Evolutionary conservation across 257 asterid genomes (phyloP).

Genomic region (Fraxinus pennsylvanica): DNA sequence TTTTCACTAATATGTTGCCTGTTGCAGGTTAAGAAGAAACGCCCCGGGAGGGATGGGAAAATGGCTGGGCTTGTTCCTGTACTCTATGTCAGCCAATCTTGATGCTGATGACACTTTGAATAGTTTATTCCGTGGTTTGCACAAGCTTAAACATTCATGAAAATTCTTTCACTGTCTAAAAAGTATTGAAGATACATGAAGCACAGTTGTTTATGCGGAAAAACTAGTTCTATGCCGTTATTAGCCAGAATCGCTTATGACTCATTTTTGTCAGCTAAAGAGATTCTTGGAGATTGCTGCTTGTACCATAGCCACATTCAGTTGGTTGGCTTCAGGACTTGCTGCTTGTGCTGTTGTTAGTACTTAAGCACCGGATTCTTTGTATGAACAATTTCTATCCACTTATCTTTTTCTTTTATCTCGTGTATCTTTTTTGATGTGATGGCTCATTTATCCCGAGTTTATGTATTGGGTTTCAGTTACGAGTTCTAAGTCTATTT

Average conservation of each 20-base stretch:
- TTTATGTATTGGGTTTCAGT: not conserved
- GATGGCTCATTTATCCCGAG: not conserved
- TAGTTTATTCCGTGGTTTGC: not conserved
- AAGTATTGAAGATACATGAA: slow-evolving; percentile 7
- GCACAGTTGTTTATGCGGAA: slow-evolving; percentile 3
- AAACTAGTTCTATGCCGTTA: not conserved
- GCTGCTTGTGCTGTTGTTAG: slow-evolving; percentile 18
- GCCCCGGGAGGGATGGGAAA: slow-evolving; percentile 97
- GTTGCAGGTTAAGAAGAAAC: slow-evolving; percentile 92
- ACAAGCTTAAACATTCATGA: not conserved
- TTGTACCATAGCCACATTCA: not conserved
- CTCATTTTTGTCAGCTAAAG: not conserved
- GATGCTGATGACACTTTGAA: slow-evolving; percentile 19
- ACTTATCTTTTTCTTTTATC: not conserved
- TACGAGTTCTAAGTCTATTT: not conserved
- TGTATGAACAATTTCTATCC: slow-evolving; percentile 7
- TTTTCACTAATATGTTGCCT: slow-evolving; percentile 21
- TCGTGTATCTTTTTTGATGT: not conserved
- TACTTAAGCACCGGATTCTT: not conserved
- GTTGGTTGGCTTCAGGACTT: slow-evolving; percentile 4
- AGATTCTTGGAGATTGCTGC: not conserved
- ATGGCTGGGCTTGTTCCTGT: slow-evolving; percentile 97
- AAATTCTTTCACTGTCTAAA: not conserved
- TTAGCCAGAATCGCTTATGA: not conserved
- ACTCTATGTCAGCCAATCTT: slow-evolving; percentile 83